These are phyloP conservation scores for Hippophae tibetana DNA, from an alignment of 306 rosid genomes.

Conservation along the genomic window DNA sequence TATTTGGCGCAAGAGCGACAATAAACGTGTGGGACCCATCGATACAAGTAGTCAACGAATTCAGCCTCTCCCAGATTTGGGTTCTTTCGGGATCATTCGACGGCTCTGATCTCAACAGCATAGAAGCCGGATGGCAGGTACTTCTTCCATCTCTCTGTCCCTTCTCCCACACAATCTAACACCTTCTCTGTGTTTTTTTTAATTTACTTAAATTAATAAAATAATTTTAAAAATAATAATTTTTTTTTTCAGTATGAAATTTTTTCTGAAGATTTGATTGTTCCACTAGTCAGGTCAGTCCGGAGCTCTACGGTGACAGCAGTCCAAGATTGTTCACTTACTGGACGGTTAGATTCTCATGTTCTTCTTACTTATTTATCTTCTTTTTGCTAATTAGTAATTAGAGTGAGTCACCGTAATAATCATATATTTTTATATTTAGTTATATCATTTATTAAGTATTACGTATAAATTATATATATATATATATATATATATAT, in stretches of 20 bases:
- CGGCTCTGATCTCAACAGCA: conserved; percentile 95
- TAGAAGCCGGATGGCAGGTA: conserved; percentile 99
- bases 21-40: conserved; percentile 91
- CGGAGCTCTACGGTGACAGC: conserved; percentile 99
- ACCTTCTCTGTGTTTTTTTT: no score
- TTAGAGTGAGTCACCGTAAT: background rate
- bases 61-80: conserved; percentile 90
- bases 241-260: background rate
- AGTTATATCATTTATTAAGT: no score
- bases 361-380: background rate
- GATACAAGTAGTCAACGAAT: conserved; percentile 65
- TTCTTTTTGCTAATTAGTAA: background rate
- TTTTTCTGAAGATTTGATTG: conserved; percentile 52
- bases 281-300: conserved; percentile 99
- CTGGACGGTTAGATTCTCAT: conserved; percentile 75
- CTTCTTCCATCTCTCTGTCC: conserved; percentile 22
- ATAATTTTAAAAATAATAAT: no score
- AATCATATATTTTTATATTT: no score
- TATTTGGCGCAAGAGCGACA: conserved; percentile 83
- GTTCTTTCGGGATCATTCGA: conserved; percentile 82
- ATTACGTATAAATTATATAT: no score
- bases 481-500: no score
- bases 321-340: conserved; percentile 90
- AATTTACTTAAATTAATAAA: no score
- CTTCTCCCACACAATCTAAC: conserved; percentile 1